Evolutionary conservation across 2,329 filamentous ascomycete genomes (phyloP), one percentile per base, ranked within the genome.

Genomic region (Diaporthe longicolla): DNA sequence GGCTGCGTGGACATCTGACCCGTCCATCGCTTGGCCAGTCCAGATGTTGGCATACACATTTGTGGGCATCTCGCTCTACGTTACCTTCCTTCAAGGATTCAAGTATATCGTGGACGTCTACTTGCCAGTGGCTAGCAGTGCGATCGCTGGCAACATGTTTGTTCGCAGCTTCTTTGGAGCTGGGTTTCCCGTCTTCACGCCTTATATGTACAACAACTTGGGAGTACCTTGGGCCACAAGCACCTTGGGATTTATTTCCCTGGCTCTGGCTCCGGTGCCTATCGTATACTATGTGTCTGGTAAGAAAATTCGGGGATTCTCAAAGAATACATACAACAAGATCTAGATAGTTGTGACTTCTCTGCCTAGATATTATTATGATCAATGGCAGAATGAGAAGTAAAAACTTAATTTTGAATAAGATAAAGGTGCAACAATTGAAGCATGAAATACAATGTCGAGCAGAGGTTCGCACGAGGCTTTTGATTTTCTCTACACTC

Each of bases 91-190:
- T 9, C 35, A 43, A 19, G 35, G 58, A 8, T 43, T 43, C 21
- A 61, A 61, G 58, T 61, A 43, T 43, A 61, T 61, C 5, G 58
- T 61, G 58, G 58, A 61, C 58, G 58, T 61, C 3, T 61, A 61
- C 7, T 43, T 61, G 58, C 35, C 58, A 7, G 58, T 61, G n/a
- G 58, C 58, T 0, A 61, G 58, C 35, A 61, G 58, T n/a, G 58
- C 58, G 2, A 61, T 61, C 19, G 58, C 58, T 9, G 35, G 58
- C 1, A 61, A 61, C 4, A 61, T 61, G 58, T 61, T 61, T 35
- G 11, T 61, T 26, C 58, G 58, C 21, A 61, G 58, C 58, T 61
- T 61, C n/a, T 61, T 61, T 15, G 58, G 58, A 5, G 58, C 58
- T 4, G 58, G 58, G 4, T 61, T 61, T 11, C 58, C 58, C 15